A percentile compares a stretch with the other conserved stretches of the same genome.
Evolutionary conservation across 1,139 yeast species (phyloP).

Genomic region (Pichia sp.): DNA sequence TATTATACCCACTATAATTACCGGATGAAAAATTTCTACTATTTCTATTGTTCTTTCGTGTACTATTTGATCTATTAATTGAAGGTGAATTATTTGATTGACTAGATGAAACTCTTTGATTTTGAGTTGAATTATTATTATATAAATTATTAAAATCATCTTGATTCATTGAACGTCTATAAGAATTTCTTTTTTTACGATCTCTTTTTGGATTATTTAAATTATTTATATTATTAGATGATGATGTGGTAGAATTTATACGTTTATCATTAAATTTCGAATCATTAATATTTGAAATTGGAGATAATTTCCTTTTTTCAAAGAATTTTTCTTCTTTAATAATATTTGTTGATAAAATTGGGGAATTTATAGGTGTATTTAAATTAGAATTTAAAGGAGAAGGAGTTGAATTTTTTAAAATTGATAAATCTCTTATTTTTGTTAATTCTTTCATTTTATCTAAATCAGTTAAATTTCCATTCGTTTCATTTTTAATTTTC

Average conservation of each 20-base stretch:
- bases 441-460: constrained; percentile 13
- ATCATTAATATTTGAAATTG: constrained; percentile 2
- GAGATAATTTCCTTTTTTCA: constrained; percentile 6
- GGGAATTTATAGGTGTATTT: background rate
- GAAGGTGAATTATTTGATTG: background rate
- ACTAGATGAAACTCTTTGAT: background rate
- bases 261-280: constrained; percentile 1
- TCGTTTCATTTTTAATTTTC: constrained; percentile 14
- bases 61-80: constrained; percentile 5
- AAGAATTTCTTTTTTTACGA: constrained; percentile 7
- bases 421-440: constrained; percentile 13
- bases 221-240: constrained; percentile 1
- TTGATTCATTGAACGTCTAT: constrained; percentile 8
- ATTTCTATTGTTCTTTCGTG: constrained; percentile 4
- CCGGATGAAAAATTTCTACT: constrained; percentile 7
- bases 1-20: background rate
- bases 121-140: background rate
- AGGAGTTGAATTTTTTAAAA: background rate
- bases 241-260: background rate
- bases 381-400: background rate
- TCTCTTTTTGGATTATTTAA: constrained; percentile 1
- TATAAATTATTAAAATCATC: constrained; percentile 5
- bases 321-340: background rate
- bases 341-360: background rate
- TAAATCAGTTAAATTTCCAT: constrained; percentile 7